Percentiles rank a stretch among this genome's conserved stretches.
These are phyloP conservation scores for Aspergillus sp. DNA, from an alignment of 2,329 filamentous ascomycete species.

Conservation along the genomic window DNA sequence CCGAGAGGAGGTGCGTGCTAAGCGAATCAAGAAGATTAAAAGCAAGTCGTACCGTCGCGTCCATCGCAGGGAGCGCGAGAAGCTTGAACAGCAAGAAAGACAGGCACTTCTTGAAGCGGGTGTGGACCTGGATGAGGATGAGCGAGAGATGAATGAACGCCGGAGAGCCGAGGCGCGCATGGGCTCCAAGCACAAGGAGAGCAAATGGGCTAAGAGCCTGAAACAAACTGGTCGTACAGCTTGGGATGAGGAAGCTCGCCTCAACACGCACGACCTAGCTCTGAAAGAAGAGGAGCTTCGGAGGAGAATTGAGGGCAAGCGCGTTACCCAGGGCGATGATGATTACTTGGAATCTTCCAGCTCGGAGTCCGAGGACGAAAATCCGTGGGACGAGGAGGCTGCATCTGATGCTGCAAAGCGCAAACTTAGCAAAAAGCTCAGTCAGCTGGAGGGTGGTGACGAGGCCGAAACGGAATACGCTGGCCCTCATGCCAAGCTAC, in stretches of 20 bases:
- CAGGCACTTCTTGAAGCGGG: constrained; percentile 59
- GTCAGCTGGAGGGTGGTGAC: constrained; percentile 50
- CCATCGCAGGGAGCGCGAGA: constrained; percentile 75
- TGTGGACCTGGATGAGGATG: constrained; percentile 62
- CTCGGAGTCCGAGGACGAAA: constrained; percentile 62
- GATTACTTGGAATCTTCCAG: constrained; percentile 50
- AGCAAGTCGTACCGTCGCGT: constrained; percentile 92
- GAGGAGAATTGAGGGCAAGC: constrained; percentile 73
- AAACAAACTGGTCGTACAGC: constrained; percentile 75
- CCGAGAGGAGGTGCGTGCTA: constrained; percentile 81
- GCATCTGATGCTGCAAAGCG: constrained; percentile 35
- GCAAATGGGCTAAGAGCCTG: constrained; percentile 86
- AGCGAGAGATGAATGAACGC: constrained; percentile 67
- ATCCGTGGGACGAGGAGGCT: constrained; percentile 59
- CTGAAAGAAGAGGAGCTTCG: constrained; percentile 78
- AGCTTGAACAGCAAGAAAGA: constrained; percentile 56
- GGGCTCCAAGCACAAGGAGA: constrained; percentile 79
- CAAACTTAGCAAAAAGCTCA: constrained; percentile 41
- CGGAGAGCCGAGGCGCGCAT: constrained; percentile 80
- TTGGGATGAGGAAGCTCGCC: constrained; percentile 85
- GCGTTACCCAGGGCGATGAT: constrained; percentile 61
- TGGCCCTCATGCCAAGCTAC: constrained; percentile 63
- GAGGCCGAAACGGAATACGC: constrained; percentile 38
- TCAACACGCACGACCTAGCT: constrained; percentile 77
- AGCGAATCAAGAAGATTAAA: constrained; percentile 98